phyloP scores from a whole-genome alignment of 495 filamentous ascomycete genomes.

The Tetracladium marchalianum region DNA sequence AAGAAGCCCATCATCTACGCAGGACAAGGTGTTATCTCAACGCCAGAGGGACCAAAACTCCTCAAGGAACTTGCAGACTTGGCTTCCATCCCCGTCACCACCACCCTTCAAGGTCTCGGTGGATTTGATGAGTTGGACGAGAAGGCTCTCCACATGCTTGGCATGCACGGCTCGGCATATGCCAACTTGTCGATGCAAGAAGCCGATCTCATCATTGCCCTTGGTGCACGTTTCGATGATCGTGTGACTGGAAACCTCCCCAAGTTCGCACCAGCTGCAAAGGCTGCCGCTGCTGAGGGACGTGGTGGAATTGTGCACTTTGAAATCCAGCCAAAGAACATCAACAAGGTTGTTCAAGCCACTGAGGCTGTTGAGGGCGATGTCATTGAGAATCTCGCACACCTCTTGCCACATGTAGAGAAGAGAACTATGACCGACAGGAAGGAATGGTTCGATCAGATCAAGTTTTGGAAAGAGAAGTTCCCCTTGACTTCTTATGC shows the following conservation, averaged over 20 bases:
- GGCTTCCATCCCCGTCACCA: conserved; percentile 66
- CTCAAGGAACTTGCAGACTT: conserved; percentile 63
- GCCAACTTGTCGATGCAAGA: conserved; percentile 75
- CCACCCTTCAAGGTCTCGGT: conserved; percentile 67
- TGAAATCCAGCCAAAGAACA: conserved; percentile 78
- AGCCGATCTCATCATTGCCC: conserved; percentile 66
- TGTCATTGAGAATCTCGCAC: conserved; percentile 56
- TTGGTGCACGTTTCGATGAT: conserved; percentile 70
- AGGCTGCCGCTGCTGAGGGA: conserved; percentile 54
- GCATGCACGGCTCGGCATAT: conserved; percentile 73
- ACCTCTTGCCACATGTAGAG: conserved; percentile 58
- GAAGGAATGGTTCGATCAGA: conserved; percentile 80
- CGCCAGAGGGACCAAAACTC: conserved; percentile 53
- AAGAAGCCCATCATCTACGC: conserved; percentile 74
- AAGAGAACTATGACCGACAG: conserved; percentile 44
- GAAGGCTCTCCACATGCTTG: conserved; percentile 73
- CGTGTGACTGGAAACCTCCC: conserved; percentile 56
- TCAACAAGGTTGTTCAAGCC: conserved; percentile 78
- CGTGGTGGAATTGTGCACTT: conserved; percentile 75
- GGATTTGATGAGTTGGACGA: conserved; percentile 69
- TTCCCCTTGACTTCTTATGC: conserved; percentile 73
- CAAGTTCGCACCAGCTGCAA: conserved; percentile 61
- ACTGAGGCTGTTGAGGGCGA: conserved; percentile 75
- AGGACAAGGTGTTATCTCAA: conserved; percentile 57
- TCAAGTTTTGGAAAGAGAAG: conserved; percentile 77